Base-by-base conservation (phyloP, 2,329 filamentous ascomycete genomes). In the Ceratocystis colombiana region DNA sequence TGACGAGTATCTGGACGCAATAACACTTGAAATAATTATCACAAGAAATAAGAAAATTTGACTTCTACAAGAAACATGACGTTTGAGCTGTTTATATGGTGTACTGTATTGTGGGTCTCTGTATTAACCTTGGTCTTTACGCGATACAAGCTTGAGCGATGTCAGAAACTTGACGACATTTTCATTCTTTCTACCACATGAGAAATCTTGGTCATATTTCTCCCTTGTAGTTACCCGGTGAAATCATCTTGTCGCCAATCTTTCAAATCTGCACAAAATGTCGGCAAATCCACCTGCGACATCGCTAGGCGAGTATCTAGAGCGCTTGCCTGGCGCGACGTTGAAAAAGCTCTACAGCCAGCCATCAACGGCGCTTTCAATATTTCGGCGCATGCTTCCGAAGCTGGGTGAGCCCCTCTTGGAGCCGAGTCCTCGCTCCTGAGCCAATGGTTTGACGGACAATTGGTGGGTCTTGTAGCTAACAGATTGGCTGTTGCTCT, bases 321-420 rank as follows among this genome's bases (percentile, higher is more conserved):
- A 97, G 82, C 86, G 87, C 74, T 87, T 96, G 72, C 89, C 89
- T 62, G 90, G 92, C 70, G 90, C 89, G 53, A 95, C 90, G 45
- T 96, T 97, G 76, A 85, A 86, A 74, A 88, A 90, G 76, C 83
- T 99, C 59, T 99, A 99, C 80, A 88, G 92, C 78, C 92, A 96
- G 79, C 94, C 94, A 37, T 96, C 93, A 53, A 96, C 94, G 1
- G 89, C 92, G 46, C 85, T 99, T 70, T 94, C 94, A 70, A 92
- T 99, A 72, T 97, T 97, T 75, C 86, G 94, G 71, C 92, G 94
- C 78, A 96, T 99, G 91, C 83, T 99, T 67, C 90, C 94, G 67
- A 89, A 95, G 73, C 78, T 97, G 69, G 90, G 89, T 92, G 57
- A 44, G 64, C 50, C 55, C 37, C 17, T 41, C 62, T 28, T 8